Base-by-base conservation (phyloP, 2,329 filamentous ascomycete genomes). In the Lasiodiplodia citricola region DNA sequence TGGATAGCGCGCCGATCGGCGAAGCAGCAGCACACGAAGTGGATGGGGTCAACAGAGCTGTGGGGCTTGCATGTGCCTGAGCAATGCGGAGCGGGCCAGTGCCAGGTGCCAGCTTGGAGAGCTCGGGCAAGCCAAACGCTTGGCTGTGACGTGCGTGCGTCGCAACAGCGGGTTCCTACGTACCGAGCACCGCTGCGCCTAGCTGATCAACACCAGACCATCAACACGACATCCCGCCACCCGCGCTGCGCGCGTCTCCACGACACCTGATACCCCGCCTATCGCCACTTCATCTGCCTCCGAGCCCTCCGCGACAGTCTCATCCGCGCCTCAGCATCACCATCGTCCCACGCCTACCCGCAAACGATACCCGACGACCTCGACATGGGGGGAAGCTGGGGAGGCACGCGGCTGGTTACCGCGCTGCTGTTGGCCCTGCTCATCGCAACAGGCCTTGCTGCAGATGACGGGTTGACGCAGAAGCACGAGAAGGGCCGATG, bases 401-500 rank as follows among this genome's bases (percentile, higher is more conserved):
- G 60, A 51, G 67, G 67, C 58, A 55, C 52, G 67, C 67, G 55
- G 60, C 67, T 68, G 58, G 52, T 68, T 44, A 51, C 67, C 38
- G 51, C 60, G 52, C 41, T 68, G 51, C 58, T 68, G n/a, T 38
- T 64, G 8, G 67, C 41, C 25, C 67, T 64, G 35, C 60, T 65
- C 50, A 23, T 60, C 13, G 51, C 31, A 25, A 57, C 38, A 16
- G 52, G 41, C 37, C 28, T 68, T 28, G 44, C 51, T 21, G 52
- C 58, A 51, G 67, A 68, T 47, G 52, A 77, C 44, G 76, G 77
- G 35, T 71, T 78, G 47, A 80, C 78, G 13, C 71, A 77, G 1
- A 92, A 89, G 72, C 95, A 97, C 74, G 94, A 97, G 80, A 85
- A 90, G 62, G 95, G 95, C 51, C 88, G 95, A 72, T 98, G 95